A percentile compares a stretch with the other conserved stretches of the same genome.
phyloP scores from a whole-genome alignment of 768 basidiomycete species.

The Hemileccinum rubropunctum region DNA sequence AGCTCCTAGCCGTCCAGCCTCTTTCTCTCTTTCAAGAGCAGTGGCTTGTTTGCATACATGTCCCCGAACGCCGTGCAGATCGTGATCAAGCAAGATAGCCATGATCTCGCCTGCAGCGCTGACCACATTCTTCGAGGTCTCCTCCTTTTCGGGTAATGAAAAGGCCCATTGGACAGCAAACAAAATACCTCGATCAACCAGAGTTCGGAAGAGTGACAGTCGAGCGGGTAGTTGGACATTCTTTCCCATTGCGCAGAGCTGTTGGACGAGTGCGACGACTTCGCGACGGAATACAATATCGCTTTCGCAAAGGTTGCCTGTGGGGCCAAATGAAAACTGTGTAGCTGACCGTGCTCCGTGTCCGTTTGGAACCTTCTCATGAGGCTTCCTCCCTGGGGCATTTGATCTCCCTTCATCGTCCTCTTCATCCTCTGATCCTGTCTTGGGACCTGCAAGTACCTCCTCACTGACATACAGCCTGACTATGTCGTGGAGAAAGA shows the following conservation, averaged over 20 bases:
- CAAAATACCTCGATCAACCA: slow-evolving; percentile 86
- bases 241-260: slow-evolving; percentile 94
- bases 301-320: slow-evolving; percentile 51
- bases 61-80: slow-evolving; percentile 78
- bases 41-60: slow-evolving; percentile 81
- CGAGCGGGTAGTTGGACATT: slow-evolving; percentile 90
- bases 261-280: slow-evolving; percentile 85
- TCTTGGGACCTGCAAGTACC: slow-evolving; percentile 45
- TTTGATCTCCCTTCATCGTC: slow-evolving; percentile 25
- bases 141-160: slow-evolving; percentile 57
- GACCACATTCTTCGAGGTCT: slow-evolving; percentile 54
- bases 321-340: slow-evolving; percentile 55
- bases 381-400: slow-evolving; percentile 38
- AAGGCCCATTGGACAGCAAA: slow-evolving; percentile 94
- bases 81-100: slow-evolving; percentile 84
- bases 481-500: slow-evolving; percentile 78
- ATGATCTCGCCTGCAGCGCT: slow-evolving; percentile 85
- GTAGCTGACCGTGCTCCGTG: slow-evolving; percentile 18
- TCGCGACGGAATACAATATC: slow-evolving; percentile 64
- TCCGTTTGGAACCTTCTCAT: slow-evolving; percentile 36
- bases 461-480: slow-evolving; percentile 72
- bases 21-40: slow-evolving; percentile 66
- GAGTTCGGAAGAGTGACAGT: slow-evolving; percentile 77
- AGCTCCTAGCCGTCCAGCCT: slow-evolving; percentile 51
- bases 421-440: slow-evolving; percentile 28